Evolutionary conservation across 345 rosid species (phyloP).

Genomic region (Kandelia obovata): DNA sequence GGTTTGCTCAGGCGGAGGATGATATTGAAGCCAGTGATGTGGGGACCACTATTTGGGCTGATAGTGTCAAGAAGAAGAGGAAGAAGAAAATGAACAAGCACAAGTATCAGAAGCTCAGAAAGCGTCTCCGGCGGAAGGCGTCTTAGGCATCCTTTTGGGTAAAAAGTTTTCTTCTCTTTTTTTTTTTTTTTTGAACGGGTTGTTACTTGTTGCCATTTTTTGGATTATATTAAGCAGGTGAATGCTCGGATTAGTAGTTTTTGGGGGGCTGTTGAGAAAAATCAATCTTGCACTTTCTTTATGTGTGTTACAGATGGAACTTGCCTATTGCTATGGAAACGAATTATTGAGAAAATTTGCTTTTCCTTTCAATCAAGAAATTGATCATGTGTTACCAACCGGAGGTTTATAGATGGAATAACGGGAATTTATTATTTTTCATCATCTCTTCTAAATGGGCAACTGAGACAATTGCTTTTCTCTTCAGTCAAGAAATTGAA

Average conservation of each 20-base stretch:
- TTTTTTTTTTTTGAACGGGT: not conserved
- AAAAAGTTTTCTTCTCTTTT: not conserved
- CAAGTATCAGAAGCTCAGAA: slow-evolving; percentile 78
- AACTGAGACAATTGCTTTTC: too few species aligned
- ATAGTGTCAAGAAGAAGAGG: slow-evolving; percentile 96
- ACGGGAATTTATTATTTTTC: too few species aligned
- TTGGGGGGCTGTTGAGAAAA: not conserved
- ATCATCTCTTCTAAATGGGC: too few species aligned
- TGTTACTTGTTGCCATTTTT: not conserved
- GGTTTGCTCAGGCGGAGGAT: slow-evolving; percentile 8
- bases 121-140: slow-evolving; percentile 53
- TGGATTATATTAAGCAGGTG: not conserved
- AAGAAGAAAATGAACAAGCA: slow-evolving; percentile 99
- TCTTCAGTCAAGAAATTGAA: too few species aligned
- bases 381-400: too few species aligned
- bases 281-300: too few species aligned
- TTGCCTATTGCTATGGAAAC: too few species aligned
- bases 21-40: slow-evolving; percentile 5
- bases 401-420: too few species aligned
- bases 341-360: too few species aligned
- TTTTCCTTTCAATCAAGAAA: too few species aligned
- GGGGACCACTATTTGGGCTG: slow-evolving; percentile 49
- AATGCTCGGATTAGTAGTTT: not conserved
- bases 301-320: too few species aligned
- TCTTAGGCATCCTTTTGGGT: slow-evolving; percentile 9